phyloP scores from a whole-genome alignment of 2,329 filamentous ascomycete genomes.

The Claviceps sp. region DNA sequence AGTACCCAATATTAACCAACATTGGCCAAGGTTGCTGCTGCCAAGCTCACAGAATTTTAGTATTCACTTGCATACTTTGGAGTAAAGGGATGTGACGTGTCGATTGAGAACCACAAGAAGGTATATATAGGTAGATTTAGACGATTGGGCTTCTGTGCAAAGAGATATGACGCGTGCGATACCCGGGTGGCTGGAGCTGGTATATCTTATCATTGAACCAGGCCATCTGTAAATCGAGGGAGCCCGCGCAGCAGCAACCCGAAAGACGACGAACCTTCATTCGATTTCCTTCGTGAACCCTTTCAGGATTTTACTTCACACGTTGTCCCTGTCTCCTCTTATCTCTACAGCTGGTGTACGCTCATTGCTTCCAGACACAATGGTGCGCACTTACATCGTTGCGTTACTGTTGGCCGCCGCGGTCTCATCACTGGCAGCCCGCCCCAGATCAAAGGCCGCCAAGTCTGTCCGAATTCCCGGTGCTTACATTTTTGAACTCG shows the following conservation, averaged over 20 bases:
- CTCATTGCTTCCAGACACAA: background rate
- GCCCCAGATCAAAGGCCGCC: background rate
- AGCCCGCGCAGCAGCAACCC: background rate
- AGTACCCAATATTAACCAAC: background rate
- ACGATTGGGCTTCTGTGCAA: no score
- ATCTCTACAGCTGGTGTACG: background rate
- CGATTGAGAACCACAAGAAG: no score
- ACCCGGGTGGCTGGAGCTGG: no score
- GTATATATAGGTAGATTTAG: no score
- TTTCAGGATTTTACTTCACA: background rate
- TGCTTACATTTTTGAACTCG: slow-evolving; percentile 13
- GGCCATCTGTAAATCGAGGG: background rate
- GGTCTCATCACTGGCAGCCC: slow-evolving; percentile 5
- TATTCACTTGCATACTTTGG: background rate
- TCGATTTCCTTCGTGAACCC: background rate
- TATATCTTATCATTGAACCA: no score
- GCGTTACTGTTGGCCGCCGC: slow-evolving; percentile 8
- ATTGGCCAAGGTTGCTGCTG: background rate
- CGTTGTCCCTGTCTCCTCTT: background rate
- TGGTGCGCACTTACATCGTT: slow-evolving; percentile 9
- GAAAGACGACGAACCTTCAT: no score
- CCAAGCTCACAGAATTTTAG: background rate
- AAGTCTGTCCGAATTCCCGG: slow-evolving; percentile 8
- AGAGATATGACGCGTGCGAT: no score
- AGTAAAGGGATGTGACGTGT: no score